Evolutionary conservation across 2,329 filamentous ascomycete species (phyloP).

Genomic region (Parafenestella ontariensis): DNA sequence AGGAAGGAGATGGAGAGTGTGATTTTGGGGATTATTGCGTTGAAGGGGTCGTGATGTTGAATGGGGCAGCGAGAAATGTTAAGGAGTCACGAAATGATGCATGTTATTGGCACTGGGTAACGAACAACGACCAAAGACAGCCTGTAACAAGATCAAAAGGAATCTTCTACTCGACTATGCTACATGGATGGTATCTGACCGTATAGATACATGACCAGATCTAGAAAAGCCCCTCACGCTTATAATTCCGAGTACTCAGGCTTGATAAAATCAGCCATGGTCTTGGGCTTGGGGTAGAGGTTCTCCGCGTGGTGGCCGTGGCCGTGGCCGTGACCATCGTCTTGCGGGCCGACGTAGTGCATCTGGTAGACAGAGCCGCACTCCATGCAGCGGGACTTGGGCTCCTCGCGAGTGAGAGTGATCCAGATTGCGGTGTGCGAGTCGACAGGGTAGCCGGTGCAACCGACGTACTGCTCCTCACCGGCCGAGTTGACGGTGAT

Average conservation of each 20-base stretch:
- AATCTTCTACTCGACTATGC: conserved; percentile 41
- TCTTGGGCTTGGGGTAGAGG: conserved; percentile 77
- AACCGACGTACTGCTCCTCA: conserved; percentile 95
- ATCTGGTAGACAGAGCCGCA: conserved; percentile 98
- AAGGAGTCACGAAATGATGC: neutral
- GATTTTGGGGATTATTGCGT: conserved; percentile 77
- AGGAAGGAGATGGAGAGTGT: conserved; percentile 70
- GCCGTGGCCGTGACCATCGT: conserved; percentile 69
- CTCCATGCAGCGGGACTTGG: conserved; percentile 93
- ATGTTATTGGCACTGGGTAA: neutral
- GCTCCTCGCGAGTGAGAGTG: conserved; percentile 85
- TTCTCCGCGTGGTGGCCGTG: conserved; percentile 52
- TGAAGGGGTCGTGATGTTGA: conserved; percentile 64
- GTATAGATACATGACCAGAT: conserved; percentile 40
- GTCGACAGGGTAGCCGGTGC: conserved; percentile 92
- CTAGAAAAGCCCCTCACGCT: conserved; percentile 18
- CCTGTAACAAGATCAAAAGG: conserved; percentile 15
- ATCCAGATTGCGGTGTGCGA: conserved; percentile 92
- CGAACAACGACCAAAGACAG: conserved; percentile 5
- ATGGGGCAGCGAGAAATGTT: neutral
- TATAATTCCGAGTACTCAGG: conserved; percentile 83
- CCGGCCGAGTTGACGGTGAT: conserved; percentile 90
- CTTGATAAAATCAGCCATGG: conserved; percentile 94
- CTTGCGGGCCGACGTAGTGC: conserved; percentile 88
- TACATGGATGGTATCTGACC: conserved; percentile 34